Base-by-base conservation (phyloP, 1,139 yeast genomes). In the Lodderomyces jiufengensis region DNA sequence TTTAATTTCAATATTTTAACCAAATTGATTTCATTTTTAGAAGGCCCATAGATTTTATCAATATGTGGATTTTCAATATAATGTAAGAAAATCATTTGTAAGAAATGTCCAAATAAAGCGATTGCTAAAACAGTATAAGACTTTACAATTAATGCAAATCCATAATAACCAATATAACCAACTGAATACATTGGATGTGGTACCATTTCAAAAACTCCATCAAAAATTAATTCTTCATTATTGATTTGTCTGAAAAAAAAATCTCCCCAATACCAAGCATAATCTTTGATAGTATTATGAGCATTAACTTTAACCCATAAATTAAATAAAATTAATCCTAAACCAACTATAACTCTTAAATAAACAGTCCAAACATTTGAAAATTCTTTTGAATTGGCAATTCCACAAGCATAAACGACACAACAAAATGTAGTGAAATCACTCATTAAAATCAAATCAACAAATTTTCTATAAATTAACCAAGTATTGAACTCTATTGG, bases 231-330 rank as follows among this genome's bases (percentile, higher is more conserved):
- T 44, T 84, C 83, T 52, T 81, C 78, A 48, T 85, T 79, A 49
- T 71, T 73, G 48, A 78, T 86, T 54, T 85, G 84, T 43, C 90
- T 72, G 61, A 84, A 84, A 70, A 86, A 86, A 63, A 86, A 86
- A 57, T 86, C 95, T 23, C 95, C 95, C 95, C 95, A 86, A 59
- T 86, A 86, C 95, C 95, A 86, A 9, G 95, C 95, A 54, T 80
- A 87, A 57, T 86, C 95, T 55, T 86, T 85, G 39, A 86, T 90
- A 16, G 87, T 90, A 47, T 88, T 75, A 56, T 86, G 95, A 26
- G 95, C 95, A 59, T 86, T 92, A 11, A 85, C 66, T 55, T 86
- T 86, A 34, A 86, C 95, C 94, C 95, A 85, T 29, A 83, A 67
- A 53, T 85, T 85, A 65, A 86, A 85, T 32, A 81, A 47, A 40